phyloP scores from a whole-genome alignment of 331 rosid species.

The Erythrophleum ivorense region DNA sequence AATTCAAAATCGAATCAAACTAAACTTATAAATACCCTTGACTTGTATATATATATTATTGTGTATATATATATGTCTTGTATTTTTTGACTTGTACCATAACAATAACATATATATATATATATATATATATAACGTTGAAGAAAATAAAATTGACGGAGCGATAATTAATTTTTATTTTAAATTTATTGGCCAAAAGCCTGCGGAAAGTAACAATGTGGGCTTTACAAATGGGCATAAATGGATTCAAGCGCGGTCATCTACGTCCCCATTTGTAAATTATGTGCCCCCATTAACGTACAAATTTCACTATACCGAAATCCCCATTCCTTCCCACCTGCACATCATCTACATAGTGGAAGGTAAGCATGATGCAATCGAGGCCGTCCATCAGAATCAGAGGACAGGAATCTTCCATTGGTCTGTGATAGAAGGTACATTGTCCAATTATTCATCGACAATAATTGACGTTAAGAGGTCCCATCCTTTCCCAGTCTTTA shows the following conservation, averaged over 20 bases:
- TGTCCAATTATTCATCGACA: constrained; percentile 27
- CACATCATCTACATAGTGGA: no score
- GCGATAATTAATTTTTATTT: no score
- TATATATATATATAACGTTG: no score
- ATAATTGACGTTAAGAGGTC: constrained; percentile 48
- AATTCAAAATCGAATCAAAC: no score
- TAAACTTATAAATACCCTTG: no score
- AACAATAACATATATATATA: no score
- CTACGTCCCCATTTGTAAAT: background rate
- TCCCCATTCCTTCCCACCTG: background rate
- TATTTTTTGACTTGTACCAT: no score
- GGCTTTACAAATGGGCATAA: background rate
- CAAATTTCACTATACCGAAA: background rate
- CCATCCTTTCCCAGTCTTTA: constrained; percentile 44
- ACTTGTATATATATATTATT: no score
- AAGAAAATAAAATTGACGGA: no score
- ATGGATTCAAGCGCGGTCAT: background rate
- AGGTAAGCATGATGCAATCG: background rate
- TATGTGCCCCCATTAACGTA: background rate
- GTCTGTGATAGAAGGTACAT: background rate
- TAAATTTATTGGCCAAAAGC: background rate
- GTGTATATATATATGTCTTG: no score
- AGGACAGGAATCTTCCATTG: no score
- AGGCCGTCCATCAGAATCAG: background rate
- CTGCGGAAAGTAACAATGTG: background rate